Conservation (phyloP, 331 rosid genomes). For the Ulmus americana region DNA sequence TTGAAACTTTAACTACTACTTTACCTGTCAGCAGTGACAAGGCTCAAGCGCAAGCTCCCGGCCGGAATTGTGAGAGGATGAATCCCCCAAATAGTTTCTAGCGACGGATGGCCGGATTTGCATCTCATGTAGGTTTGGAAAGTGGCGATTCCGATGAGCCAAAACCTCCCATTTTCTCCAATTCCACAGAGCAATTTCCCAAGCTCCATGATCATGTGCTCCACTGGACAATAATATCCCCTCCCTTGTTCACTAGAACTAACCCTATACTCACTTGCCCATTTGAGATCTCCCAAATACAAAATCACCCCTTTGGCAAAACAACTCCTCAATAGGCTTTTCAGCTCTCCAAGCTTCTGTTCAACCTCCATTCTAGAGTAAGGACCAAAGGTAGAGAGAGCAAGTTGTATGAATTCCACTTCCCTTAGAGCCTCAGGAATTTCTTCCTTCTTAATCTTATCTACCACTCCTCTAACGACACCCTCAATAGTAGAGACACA, state of each 20-base stretch:
- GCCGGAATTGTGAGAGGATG: constrained; percentile 76
- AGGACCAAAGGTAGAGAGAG: constrained; percentile 42
- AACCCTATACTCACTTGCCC: constrained; percentile 47
- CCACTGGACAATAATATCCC: constrained; percentile 59
- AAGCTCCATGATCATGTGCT: constrained; percentile 72
- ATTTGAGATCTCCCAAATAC: constrained; percentile 83
- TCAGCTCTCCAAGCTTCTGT: constrained; percentile 58
- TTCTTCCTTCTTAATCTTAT: constrained; percentile 55
- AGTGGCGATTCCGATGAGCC: constrained; percentile 78
- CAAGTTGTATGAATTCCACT: constrained; percentile 48
- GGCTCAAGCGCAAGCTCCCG: constrained; percentile 63
- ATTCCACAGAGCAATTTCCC: constrained; percentile 61
- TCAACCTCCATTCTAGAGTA: constrained; percentile 63
- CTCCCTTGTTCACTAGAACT: constrained; percentile 32
- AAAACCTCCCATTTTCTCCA: constrained; percentile 45
- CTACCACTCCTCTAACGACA: constrained; percentile 58
- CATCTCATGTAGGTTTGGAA: constrained; percentile 79
- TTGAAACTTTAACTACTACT: constrained; percentile 28
- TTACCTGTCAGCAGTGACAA: constrained; percentile 62
- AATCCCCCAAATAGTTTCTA: constrained; percentile 68
- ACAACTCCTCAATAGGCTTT: constrained; percentile 25
- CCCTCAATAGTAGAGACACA: constrained; percentile 47
- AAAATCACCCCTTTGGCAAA: constrained; percentile 56
- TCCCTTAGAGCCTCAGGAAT: constrained; percentile 54
- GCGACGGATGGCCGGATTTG: constrained; percentile 63